Evolutionary conservation across 192 early-diverging fungal species (phyloP), one percentile per base, ranked within the genome.

Genomic region (Coemansia javaensis): DNA sequence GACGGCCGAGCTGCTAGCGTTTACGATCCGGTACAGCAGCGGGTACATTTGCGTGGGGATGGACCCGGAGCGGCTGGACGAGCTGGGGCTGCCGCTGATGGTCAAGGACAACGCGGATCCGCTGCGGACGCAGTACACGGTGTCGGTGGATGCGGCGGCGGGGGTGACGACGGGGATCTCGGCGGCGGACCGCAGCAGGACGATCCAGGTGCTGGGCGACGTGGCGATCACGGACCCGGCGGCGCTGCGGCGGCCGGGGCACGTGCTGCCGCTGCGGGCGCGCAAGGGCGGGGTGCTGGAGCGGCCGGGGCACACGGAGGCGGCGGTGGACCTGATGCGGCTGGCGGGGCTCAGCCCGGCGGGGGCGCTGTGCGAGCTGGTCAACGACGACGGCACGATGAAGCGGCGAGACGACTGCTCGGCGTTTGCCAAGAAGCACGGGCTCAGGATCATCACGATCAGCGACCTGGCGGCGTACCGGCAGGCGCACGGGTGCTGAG

Each of bases 111-210:
- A 90, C 74, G 82, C 87, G 7, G 97, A 99, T 44, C 77, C 85
- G 32, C 78, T 93, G 69, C 84, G 89, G 50, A 99, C 97, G 16
- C 91, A 93, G 10, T 99, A 97, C 61, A 94, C 93, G 0, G 69
- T 99, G 34, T 87, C 89, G 1, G 87, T 94, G 5, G 94, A 99
- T 54, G 89, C 85, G 23, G 74, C 80, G 7, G 77, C 83, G 50
- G 81, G 84, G 14, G 90, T 90, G n/a, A 90, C 90, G 5, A 99
- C 97, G 6, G 97, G 94, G 14, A 98, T 99, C 44, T 94, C 91
- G 5, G 96, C 93, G 0, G 78, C 82, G 40, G 97, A 97, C 64
- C 84, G 97, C 25, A 78, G 90, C 38, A 59, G 77, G 35, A 98
- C 97, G 4, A 80, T 85, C 21, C 54, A 77, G 0, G 80, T 85